Percentiles rank a stretch among this genome's conserved stretches.
These are phyloP conservation scores for Nakataea oryzae DNA, from an alignment of 2,329 filamentous ascomycete species.

Conservation along the genomic window DNA sequence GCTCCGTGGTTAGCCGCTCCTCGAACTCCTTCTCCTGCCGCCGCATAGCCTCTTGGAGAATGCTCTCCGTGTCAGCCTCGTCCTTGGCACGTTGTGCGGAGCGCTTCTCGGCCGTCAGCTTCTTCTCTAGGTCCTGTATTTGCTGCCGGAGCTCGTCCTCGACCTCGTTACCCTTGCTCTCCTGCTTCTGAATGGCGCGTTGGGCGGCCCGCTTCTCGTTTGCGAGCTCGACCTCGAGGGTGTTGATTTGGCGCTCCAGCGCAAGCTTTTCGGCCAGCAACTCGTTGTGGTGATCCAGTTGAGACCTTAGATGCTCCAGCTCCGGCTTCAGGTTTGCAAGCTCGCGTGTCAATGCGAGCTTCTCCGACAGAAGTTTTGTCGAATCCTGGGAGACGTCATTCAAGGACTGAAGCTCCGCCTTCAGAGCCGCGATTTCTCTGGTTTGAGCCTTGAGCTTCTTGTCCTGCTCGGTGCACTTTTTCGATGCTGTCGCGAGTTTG, in stretches of 20 bases:
- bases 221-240: conserved; percentile 71
- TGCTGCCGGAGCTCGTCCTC: conserved; percentile 18
- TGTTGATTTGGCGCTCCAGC: conserved; percentile 66
- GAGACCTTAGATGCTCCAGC: conserved; percentile 43
- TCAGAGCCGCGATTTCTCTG: conserved; percentile 35
- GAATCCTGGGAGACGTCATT: conserved; percentile 59
- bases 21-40: conserved; percentile 15
- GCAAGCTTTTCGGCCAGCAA: conserved; percentile 70
- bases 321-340: conserved; percentile 43
- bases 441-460: conserved; percentile 35
- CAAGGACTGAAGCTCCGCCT: conserved; percentile 59
- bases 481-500: conserved; percentile 32
- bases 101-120: conserved; percentile 19
- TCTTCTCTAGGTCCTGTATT: conserved; percentile 28
- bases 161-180: conserved; percentile 19
- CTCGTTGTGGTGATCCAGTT: conserved; percentile 50
- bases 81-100: conserved; percentile 12
- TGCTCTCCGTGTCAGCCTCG: conserved; percentile 20
- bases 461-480: conserved; percentile 33
- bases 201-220: conserved; percentile 65
- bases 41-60: conserved; percentile 22
- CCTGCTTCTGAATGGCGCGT: conserved; percentile 33
- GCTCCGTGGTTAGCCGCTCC: conserved; percentile 15
- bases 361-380: conserved; percentile 54
- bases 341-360: conserved; percentile 41